phyloP scores from a whole-genome alignment of 2,329 filamentous ascomycete species.

The Aureobasidium uvarum region DNA sequence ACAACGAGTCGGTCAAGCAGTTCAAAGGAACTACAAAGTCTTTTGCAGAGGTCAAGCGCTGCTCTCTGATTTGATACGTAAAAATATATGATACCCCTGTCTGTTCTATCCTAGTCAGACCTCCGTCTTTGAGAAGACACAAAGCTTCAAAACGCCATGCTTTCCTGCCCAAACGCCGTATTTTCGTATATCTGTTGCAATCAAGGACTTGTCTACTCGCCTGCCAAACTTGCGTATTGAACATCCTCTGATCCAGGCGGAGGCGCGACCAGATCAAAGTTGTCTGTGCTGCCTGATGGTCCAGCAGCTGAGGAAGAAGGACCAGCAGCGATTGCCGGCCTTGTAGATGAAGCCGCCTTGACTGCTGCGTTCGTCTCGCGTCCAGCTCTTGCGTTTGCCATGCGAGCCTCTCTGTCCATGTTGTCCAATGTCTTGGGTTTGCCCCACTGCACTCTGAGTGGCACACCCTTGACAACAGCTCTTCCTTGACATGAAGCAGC shows the following conservation, averaged over 20 bases:
- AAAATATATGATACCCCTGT: constrained; percentile 27
- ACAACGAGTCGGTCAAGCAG: constrained; percentile 86
- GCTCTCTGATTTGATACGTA: constrained; percentile 25
- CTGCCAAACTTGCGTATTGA: constrained; percentile 80
- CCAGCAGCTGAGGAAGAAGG: constrained; percentile 41
- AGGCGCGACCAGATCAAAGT: constrained; percentile 59
- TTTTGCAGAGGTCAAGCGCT: constrained; percentile 44
- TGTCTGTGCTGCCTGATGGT: constrained; percentile 48
- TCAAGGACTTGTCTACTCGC: constrained; percentile 58
- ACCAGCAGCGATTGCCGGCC: constrained; percentile 29
- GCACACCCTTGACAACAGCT: constrained; percentile 86
- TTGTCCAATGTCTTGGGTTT: constrained; percentile 88
- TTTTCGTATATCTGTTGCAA: background rate
- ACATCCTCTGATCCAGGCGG: constrained; percentile 77
- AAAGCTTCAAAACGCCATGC: constrained; percentile 28
- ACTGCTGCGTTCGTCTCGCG: constrained; percentile 49
- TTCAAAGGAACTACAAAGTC: constrained; percentile 45
- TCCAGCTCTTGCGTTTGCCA: constrained; percentile 77
- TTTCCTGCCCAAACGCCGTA: constrained; percentile 3
- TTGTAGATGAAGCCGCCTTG: constrained; percentile 32
- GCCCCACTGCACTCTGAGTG: constrained; percentile 86
- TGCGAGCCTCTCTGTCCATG: constrained; percentile 81
- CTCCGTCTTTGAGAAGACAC: background rate
- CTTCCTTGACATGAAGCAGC: constrained; percentile 82
- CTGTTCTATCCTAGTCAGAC: background rate